phyloP scores from a whole-genome alignment of 768 basidiomycete species.

The Rhodotorula babjevae region DNA sequence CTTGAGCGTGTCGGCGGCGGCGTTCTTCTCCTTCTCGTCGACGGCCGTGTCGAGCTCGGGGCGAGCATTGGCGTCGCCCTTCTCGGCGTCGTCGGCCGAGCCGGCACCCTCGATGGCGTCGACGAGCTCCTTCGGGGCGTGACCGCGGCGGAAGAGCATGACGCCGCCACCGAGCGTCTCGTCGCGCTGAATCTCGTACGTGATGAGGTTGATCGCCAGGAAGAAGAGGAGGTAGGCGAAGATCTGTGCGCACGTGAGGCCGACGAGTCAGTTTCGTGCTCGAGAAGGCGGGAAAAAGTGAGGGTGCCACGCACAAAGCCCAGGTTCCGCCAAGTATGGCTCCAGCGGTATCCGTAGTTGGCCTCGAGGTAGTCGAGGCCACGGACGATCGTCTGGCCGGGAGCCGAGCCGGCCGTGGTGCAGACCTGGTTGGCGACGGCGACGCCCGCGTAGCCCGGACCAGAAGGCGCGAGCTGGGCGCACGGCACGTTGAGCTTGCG shows the following conservation, averaged over 20 bases:
- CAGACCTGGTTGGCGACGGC: slow-evolving; percentile 41
- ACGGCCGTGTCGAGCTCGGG: slow-evolving; percentile 1
- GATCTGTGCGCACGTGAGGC: slow-evolving; percentile 33
- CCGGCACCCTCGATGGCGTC: slow-evolving; percentile 34
- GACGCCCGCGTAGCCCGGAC: slow-evolving; percentile 18
- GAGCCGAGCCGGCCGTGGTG: slow-evolving; percentile 33
- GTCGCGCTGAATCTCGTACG: slow-evolving; percentile 44
- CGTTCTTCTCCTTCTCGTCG: slow-evolving; percentile 14
- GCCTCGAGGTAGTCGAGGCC: slow-evolving; percentile 37
- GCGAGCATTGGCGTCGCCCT: slow-evolving; percentile 4
- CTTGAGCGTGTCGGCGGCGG: slow-evolving; percentile 30
- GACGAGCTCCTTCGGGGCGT: slow-evolving; percentile 45
- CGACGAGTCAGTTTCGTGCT: too few species aligned
- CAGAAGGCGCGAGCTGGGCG: slow-evolving; percentile 19
- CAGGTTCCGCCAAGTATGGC: slow-evolving; percentile 23
- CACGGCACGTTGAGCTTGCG: slow-evolving; percentile 34
- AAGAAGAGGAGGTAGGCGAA: slow-evolving; percentile 44
- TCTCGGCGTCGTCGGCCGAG: slow-evolving; percentile 16
- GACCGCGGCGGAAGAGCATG: slow-evolving; percentile 42
- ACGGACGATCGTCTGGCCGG: slow-evolving; percentile 34
- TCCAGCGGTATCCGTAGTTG: slow-evolving; percentile 33
- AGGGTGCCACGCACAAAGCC: not conserved
- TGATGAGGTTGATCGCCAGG: slow-evolving; percentile 42
- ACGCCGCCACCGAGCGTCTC: slow-evolving; percentile 32
- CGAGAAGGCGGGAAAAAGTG: not conserved